phyloP scores from a whole-genome alignment of 2,329 filamentous ascomycete species.

The Phaeosphaeria sp. region DNA sequence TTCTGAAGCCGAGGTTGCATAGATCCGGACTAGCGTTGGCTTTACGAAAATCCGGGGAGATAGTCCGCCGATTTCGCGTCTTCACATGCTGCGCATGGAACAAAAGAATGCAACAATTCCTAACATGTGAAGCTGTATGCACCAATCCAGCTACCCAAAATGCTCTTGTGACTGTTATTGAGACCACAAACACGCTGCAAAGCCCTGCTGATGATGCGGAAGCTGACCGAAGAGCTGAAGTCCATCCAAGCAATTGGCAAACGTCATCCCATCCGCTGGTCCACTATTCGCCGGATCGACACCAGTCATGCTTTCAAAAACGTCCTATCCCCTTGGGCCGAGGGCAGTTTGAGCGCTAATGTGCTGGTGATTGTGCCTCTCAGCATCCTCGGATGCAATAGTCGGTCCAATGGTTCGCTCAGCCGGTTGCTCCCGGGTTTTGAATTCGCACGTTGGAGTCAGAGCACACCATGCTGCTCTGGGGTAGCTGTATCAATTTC shows the following conservation, averaged over 20 bases:
- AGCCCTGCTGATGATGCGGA: not conserved
- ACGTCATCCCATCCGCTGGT: constrained; percentile 42
- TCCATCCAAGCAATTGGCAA: constrained; percentile 39
- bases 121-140: constrained; percentile 40
- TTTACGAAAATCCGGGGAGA: constrained; percentile 12
- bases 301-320: constrained; percentile 21
- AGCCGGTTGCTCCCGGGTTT: constrained; percentile 40
- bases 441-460: constrained; percentile 19
- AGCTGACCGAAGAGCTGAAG: constrained; percentile 5
- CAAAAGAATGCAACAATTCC: constrained; percentile 13
- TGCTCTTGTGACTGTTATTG: not conserved
- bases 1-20: constrained; percentile 18
- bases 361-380: constrained; percentile 18
- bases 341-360: constrained; percentile 28
- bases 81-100: constrained; percentile 38
- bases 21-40: constrained; percentile 7
- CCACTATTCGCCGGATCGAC: constrained; percentile 33
- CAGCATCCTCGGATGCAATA: constrained; percentile 36
- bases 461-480: constrained; percentile 19
- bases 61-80: constrained; percentile 21
- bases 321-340: constrained; percentile 41
- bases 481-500: constrained; percentile 20
- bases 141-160: constrained; percentile 23
- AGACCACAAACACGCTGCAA: not conserved
- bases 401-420: constrained; percentile 46